A percentile compares a stretch with the other conserved stretches of the same genome.
These are phyloP conservation scores for Xylaria sp. DNA, from an alignment of 2,329 filamentous ascomycete genomes.

Conservation along the genomic window DNA sequence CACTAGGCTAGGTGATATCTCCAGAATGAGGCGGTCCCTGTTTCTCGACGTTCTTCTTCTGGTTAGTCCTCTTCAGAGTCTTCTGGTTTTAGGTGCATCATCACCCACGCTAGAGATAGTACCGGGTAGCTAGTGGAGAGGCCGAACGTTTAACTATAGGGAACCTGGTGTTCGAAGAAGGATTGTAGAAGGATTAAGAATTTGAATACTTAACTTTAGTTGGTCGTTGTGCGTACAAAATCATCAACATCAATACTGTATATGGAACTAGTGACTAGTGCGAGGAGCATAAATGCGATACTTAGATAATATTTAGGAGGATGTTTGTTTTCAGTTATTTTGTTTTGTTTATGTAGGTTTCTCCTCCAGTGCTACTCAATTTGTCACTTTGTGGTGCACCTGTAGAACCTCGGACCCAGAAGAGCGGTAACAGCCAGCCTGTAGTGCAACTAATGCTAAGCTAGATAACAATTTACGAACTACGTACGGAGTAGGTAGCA, in stretches of 20 bases:
- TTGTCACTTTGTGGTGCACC: no score
- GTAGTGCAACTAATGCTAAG: background rate
- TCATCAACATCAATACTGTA: no score
- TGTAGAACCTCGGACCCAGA: no score
- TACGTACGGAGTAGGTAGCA: background rate
- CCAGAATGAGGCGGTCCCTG: background rate
- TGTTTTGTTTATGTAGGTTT: no score
- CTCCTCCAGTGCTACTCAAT: no score
- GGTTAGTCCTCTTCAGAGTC: constrained; percentile 3
- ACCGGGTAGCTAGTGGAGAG: background rate
- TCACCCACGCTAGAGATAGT: background rate
- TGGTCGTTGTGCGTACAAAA: background rate
- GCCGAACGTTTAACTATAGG: background rate
- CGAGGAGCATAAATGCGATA: background rate
- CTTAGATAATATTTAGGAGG: no score
- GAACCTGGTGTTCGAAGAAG: background rate
- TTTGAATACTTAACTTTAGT: constrained; percentile 5
- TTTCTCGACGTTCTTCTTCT: background rate
- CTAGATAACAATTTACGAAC: background rate
- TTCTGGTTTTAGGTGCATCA: background rate
- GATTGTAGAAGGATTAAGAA: constrained; percentile 21
- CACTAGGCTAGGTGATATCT: background rate
- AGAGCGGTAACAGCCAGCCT: background rate
- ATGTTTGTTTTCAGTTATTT: no score
- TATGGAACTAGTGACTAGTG: background rate